Base-by-base conservation (phyloP, 768 basidiomycete species). In the Rhodocollybia butyracea region DNA sequence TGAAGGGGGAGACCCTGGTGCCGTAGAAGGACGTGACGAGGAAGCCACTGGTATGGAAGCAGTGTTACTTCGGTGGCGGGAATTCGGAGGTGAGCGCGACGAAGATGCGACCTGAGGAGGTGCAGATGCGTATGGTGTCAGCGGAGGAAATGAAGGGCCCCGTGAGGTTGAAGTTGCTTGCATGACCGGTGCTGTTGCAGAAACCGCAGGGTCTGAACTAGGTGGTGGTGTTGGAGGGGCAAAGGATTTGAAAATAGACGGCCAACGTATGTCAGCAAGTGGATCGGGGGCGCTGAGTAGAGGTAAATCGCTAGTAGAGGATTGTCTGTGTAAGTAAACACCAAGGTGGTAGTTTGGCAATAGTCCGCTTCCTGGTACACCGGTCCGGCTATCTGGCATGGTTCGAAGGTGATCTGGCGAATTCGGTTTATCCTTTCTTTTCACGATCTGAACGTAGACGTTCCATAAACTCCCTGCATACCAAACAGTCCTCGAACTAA, bases 391-490 rank as follows among this genome's bases (percentile, higher is more conserved):
- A 3, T 8, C 26, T 11, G 22, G 41, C 41, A 30, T 10, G 27
- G n/a, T 27, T 27, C 27, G 13, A 46, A 7, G 13, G 11, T 13
- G n/a, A 17, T 46, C 45, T 29, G 27, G 59, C 6, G 47, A 24
- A 46, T 66, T 68, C 43, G 68, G 69, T 21, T 55, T 55, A 24
- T 75, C 77, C 67, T 95, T 95, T 80, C 90, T 91, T 60, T 85
- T 82, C 47, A 93, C 86, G 42, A 94, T 79, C 67, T 96, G 93
- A 40, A 94, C 86, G 63, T 95, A 96, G 2, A 93, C 84, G 59
- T 93, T 93, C 76, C 86, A 94, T 63, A 91, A 73, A 62, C 83
- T 91, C 8, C 94, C 94, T 2, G 89, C 93, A 65, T 94, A 91
- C 83, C 91, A 94, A 51, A 95, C 78, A 2, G 94, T 97, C 53